A percentile compares a stretch with the other conserved stretches of the same genome.
Evolutionary conservation across 441 rosid species (phyloP).

Genomic region (Syzygium syzygioides): DNA sequence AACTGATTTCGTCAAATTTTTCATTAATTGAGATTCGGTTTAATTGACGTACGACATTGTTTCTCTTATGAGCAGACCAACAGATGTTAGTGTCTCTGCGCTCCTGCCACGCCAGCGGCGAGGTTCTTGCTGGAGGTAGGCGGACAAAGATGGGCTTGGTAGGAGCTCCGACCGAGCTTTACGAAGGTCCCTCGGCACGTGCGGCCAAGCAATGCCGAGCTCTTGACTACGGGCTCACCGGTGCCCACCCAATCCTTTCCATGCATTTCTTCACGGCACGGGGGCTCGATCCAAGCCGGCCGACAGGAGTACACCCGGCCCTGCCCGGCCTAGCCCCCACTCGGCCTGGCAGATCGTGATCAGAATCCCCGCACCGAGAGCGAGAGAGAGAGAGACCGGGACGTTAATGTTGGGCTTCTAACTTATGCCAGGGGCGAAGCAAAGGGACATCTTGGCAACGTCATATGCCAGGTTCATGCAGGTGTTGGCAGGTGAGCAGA

Average conservation of each 20-base stretch:
- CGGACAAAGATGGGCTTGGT: fast-evolving
- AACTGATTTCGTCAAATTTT: fast-evolving
- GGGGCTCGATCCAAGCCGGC: background rate
- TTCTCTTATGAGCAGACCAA: fast-evolving
- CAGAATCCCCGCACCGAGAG: background rate
- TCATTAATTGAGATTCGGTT: background rate
- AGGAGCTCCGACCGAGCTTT: background rate
- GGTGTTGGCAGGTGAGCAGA: background rate
- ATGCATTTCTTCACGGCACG: fast-evolving
- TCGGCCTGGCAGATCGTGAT: background rate
- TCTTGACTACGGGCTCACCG: background rate
- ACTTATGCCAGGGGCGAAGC: background rate
- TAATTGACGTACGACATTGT: background rate
- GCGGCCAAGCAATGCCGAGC: background rate
- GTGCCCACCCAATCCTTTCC: background rate
- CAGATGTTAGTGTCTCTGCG: background rate
- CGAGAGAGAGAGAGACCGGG: background rate
- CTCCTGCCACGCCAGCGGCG: background rate
- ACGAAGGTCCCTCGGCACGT: background rate
- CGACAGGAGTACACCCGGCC: fast-evolving
- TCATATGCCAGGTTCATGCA: background rate
- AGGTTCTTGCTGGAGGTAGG: background rate
- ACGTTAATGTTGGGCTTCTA: background rate
- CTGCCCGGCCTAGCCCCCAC: too few species aligned
- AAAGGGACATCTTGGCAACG: background rate